These are phyloP conservation scores for Rutidosis leptorrhynchoides DNA, from an alignment of 129 eudicot species.

Conservation along the genomic window DNA sequence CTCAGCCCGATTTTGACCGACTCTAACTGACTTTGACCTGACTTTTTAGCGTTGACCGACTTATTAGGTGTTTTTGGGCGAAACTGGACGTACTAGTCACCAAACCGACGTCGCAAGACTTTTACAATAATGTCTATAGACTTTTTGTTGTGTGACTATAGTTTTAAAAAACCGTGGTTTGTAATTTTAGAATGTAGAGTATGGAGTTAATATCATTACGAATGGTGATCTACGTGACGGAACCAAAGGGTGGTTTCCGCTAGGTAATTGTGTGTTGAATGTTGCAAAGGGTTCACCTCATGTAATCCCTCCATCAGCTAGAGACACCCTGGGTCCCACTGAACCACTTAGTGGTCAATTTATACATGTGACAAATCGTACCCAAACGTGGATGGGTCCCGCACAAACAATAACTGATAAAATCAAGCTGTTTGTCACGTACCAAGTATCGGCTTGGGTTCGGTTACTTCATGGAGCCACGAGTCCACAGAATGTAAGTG, in stretches of 20 bases:
- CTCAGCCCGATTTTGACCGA: too few species aligned
- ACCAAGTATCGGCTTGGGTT: conserved; percentile 98
- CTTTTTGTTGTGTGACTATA: too few species aligned
- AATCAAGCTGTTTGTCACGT: conserved; percentile 58
- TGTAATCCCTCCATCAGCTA: conserved; percentile 63
- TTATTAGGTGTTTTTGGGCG: too few species aligned
- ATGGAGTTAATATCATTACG: conserved; percentile 64
- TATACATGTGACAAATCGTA: conserved; percentile 46
- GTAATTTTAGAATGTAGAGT: conserved; percentile 42
- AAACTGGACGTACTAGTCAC: too few species aligned
- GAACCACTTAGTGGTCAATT: conserved; percentile 43
- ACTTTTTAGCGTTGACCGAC: too few species aligned
- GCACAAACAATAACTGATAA: conserved; percentile 70
- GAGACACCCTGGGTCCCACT: conserved; percentile 45
- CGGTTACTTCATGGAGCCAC: conserved; percentile 49
- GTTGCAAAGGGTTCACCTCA: conserved; percentile 57
- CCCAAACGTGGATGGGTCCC: conserved; percentile 80
- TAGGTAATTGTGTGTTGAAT: conserved; percentile 62
- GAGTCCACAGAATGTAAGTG: conserved; percentile 58
- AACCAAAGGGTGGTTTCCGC: conserved; percentile 79
- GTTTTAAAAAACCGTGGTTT: background rate
- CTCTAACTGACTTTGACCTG: too few species aligned
- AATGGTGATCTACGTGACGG: conserved; percentile 65
- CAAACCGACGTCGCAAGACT: too few species aligned
- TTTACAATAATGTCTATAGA: too few species aligned